phyloP scores from a whole-genome alignment of 257 asterid genomes.

The Penstemon barbatus region DNA sequence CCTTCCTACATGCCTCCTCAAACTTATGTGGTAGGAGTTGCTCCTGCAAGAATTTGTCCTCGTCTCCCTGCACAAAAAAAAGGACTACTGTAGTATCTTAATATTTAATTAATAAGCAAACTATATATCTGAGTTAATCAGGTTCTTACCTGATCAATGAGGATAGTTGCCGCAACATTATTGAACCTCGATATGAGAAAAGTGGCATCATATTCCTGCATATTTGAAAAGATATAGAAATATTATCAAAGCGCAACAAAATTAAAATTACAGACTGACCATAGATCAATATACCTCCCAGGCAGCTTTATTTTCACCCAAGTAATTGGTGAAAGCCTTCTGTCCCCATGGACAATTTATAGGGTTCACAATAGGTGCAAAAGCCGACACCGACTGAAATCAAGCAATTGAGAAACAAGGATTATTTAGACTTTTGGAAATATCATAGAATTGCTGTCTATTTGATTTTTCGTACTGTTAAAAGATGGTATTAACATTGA shows the following conservation, averaged over 20 bases:
- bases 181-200: conserved; percentile 62
- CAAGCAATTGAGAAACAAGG: background rate
- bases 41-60: conserved; percentile 66
- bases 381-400: conserved; percentile 87
- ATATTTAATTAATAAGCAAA: background rate
- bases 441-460: background rate
- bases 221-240: conserved; percentile 17
- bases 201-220: conserved; percentile 95
- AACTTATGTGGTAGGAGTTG: conserved; percentile 75
- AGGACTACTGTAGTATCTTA: background rate
- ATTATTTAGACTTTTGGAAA: too few relatives aligned
- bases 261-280: too few relatives aligned
- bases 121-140: background rate
- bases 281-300: conserved; percentile 73
- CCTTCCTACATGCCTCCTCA: conserved; percentile 75
- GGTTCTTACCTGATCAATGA: conserved; percentile 83
- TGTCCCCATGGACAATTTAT: conserved; percentile 94
- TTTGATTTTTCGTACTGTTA: too few relatives aligned
- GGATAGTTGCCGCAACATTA: conserved; percentile 69
- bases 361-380: conserved; percentile 85
- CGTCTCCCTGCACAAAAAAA: conserved; percentile 64
- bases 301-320: conserved; percentile 73
- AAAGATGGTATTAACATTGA: background rate
- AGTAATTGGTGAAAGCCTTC: conserved; percentile 89
- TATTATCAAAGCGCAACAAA: conserved; percentile 1